Percentiles rank a stretch among this genome's conserved stretches.
Evolutionary conservation across 2,329 filamentous ascomycete species (phyloP).

Genomic region (Ceratocystis colombiana): DNA sequence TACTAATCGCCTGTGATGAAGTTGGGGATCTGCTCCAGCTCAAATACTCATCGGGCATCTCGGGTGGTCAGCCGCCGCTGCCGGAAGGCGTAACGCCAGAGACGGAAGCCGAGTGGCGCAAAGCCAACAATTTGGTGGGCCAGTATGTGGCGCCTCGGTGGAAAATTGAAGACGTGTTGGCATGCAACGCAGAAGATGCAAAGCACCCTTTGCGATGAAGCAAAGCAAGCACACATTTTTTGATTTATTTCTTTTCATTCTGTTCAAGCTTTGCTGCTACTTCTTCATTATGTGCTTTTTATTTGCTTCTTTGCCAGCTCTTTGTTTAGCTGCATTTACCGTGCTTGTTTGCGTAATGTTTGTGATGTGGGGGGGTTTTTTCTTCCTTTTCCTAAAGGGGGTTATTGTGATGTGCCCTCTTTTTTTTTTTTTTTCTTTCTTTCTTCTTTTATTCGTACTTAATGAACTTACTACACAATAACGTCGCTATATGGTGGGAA

Average conservation of each 20-base stretch:
- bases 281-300: constrained; percentile 5
- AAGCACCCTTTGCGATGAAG: constrained; percentile 58
- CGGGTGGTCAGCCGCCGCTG: constrained; percentile 71
- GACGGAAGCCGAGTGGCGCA: constrained; percentile 59
- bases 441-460: constrained; percentile 14
- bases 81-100: constrained; percentile 61
- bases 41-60: constrained; percentile 94
- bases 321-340: background rate
- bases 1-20: constrained; percentile 83
- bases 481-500: background rate
- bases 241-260: constrained; percentile 18
- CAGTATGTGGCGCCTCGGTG: constrained; percentile 70
- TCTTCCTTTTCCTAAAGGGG: background rate
- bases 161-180: constrained; percentile 73
- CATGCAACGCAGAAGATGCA: constrained; percentile 62
- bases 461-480: constrained; percentile 7
- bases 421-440: background rate
- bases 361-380: background rate
- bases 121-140: constrained; percentile 55
- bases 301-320: background rate
- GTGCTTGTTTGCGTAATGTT: constrained; percentile 11
- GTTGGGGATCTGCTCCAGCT: constrained; percentile 85
- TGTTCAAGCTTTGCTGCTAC: background rate
- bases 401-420: background rate
- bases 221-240: background rate